Evolutionary conservation across 164 flowering plant genomes (phyloP).

Genomic region (Paratinospora sagittata): DNA sequence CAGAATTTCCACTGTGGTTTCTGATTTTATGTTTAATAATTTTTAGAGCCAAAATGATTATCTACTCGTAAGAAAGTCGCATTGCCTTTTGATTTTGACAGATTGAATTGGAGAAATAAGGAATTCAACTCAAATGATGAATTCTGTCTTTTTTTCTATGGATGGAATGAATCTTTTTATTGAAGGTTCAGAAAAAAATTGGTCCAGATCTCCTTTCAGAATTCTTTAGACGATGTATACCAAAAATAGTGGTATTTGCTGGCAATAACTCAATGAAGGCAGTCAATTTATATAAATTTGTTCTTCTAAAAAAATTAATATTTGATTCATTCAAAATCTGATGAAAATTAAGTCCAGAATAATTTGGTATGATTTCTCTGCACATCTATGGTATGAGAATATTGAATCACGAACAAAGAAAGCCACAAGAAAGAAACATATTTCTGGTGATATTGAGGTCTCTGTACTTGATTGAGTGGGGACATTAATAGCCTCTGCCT

Average conservation of each 20-base stretch:
- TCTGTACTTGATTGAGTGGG: neutral
- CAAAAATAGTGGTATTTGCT: neutral
- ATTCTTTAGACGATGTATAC: neutral
- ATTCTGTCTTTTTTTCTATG: neutral
- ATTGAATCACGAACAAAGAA: neutral
- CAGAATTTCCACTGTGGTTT: neutral
- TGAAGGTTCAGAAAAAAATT: no score
- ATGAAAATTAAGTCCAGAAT: no score
- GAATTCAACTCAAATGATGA: no score
- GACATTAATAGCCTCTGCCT: neutral
- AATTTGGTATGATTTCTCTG: neutral
- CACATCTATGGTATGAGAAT: neutral
- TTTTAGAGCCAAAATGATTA: neutral
- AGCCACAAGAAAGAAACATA: neutral
- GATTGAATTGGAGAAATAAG: no score
- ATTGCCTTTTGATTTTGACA: no score
- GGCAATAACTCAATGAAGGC: neutral
- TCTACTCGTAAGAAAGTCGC: neutral
- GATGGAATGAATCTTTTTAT: neutral
- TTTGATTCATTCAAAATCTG: no score
- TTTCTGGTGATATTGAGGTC: no score
- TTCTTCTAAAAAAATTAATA: no score
- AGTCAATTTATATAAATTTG: no score
- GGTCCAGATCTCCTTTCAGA: neutral
- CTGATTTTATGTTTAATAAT: neutral